These are phyloP conservation scores for Leucosporidium scottii DNA, from an alignment of 768 basidiomycete genomes.

Conservation along the genomic window DNA sequence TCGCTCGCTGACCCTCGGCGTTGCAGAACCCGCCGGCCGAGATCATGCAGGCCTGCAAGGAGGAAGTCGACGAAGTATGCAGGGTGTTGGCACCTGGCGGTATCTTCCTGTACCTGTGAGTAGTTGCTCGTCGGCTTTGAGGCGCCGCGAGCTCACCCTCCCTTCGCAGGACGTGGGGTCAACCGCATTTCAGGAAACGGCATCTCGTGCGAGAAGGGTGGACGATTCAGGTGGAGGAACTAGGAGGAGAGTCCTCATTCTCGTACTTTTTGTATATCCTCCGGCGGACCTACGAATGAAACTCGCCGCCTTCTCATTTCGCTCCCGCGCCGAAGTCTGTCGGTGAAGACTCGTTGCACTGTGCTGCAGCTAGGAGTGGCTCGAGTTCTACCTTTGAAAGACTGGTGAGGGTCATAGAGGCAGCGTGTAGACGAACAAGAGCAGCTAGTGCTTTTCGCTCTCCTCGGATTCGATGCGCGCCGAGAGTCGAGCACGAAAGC, in stretches of 20 bases:
- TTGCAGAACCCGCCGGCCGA: slow-evolving; percentile 60
- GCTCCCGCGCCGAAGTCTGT: too few species aligned
- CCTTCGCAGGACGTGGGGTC: slow-evolving; percentile 62
- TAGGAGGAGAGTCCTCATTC: slow-evolving; percentile 46
- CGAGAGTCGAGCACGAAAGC: too few species aligned
- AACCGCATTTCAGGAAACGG: slow-evolving; percentile 73
- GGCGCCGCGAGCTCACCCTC: background rate
- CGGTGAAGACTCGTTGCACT: too few species aligned
- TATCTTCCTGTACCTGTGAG: slow-evolving; percentile 54
- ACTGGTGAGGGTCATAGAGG: too few species aligned
- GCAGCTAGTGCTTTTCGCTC: too few species aligned
- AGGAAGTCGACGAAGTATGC: slow-evolving; percentile 67
- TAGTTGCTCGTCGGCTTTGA: background rate
- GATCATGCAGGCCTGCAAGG: slow-evolving; percentile 61
- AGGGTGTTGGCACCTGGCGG: slow-evolving; percentile 56
- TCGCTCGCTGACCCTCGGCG: background rate
- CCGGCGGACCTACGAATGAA: too few species aligned
- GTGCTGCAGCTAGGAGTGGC: too few species aligned
- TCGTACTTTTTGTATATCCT: too few species aligned
- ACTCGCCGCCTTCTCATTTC: too few species aligned
- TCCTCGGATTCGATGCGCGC: too few species aligned
- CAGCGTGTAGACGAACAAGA: too few species aligned
- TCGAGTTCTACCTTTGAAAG: too few species aligned
- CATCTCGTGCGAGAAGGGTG: slow-evolving; percentile 56
- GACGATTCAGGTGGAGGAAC: slow-evolving; percentile 57